Conservation (phyloP, 768 basidiomycete species). For the Naganishia randhawae region DNA sequence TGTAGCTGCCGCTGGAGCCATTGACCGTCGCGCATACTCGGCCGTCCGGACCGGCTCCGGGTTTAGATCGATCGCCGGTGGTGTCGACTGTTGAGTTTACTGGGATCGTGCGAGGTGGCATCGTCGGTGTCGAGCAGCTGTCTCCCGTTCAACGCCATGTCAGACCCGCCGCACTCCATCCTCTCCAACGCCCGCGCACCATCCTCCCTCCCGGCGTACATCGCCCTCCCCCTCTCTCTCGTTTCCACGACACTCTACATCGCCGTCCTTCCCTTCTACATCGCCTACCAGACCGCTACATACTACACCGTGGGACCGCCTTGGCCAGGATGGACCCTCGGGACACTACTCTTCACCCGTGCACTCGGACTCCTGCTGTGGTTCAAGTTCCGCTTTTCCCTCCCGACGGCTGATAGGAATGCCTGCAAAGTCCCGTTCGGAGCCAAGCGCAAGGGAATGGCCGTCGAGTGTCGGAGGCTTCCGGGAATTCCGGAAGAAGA, state of each 20-base stretch:
- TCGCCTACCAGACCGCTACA: not conserved
- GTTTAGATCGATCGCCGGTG: no score
- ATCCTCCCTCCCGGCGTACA: not conserved
- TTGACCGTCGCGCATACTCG: no score
- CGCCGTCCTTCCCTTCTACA: not conserved
- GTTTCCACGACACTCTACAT: not conserved
- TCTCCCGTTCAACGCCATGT: not conserved
- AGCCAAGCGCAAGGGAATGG: slow-evolving; percentile 14
- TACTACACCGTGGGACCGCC: slow-evolving; percentile 17
- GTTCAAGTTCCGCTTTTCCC: slow-evolving; percentile 21
- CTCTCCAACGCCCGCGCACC: not conserved
- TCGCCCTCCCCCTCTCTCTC: slow-evolving; percentile 4
- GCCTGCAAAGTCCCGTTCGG: slow-evolving; percentile 22
- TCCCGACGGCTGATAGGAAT: slow-evolving; percentile 21
- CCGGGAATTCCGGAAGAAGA: slow-evolving; percentile 24
- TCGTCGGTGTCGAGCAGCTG: no score
- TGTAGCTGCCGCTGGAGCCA: no score
- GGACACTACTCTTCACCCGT: slow-evolving; percentile 14
- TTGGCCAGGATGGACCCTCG: slow-evolving; percentile 6
- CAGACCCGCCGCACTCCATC: not conserved
- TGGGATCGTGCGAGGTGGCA: no score
- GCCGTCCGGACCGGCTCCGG: no score
- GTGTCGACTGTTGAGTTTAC: no score
- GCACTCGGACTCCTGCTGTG: not conserved
- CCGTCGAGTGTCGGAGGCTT: slow-evolving; percentile 28